phyloP scores from a whole-genome alignment of 129 eudicot genomes.

The Centella asiatica region DNA sequence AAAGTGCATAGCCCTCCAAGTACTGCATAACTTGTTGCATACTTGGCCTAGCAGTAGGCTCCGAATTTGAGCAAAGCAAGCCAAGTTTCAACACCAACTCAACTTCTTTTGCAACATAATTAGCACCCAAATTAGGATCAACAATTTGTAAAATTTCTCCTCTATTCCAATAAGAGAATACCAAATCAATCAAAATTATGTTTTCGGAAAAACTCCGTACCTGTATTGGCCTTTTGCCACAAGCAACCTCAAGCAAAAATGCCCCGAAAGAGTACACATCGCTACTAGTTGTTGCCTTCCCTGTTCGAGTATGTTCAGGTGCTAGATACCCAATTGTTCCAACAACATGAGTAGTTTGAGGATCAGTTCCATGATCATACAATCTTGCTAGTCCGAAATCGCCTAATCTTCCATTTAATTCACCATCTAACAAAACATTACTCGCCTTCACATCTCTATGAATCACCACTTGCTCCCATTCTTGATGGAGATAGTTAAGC shows the following conservation, averaged over 20 bases:
- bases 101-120: too few species aligned
- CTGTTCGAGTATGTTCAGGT: slow-evolving; percentile 13
- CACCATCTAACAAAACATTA: slow-evolving; percentile 18
- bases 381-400: slow-evolving; percentile 20
- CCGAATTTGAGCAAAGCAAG: too few species aligned
- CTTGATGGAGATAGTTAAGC: slow-evolving; percentile 15
- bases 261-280: slow-evolving; percentile 26
- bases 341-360: slow-evolving; percentile 15
- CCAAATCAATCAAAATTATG: too few species aligned
- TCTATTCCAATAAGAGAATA: too few species aligned
- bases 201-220: too few species aligned
- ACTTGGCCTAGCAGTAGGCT: too few species aligned
- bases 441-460: slow-evolving; percentile 25
- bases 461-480: slow-evolving; percentile 18
- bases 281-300: slow-evolving; percentile 14
- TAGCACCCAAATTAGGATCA: too few species aligned
- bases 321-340: slow-evolving; percentile 25
- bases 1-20: too few species aligned
- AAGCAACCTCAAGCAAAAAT: slow-evolving; percentile 20
- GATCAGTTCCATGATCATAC: slow-evolving; percentile 16
- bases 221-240: slow-evolving; percentile 28
- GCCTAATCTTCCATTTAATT: slow-evolving; percentile 16
- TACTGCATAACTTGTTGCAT: too few species aligned
- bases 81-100: too few species aligned
- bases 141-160: too few species aligned